Percentiles rank a stretch among this genome's conserved stretches.
phyloP scores from a whole-genome alignment of 352 stramenopile genomes.

The Blastocystis sp. region DNA sequence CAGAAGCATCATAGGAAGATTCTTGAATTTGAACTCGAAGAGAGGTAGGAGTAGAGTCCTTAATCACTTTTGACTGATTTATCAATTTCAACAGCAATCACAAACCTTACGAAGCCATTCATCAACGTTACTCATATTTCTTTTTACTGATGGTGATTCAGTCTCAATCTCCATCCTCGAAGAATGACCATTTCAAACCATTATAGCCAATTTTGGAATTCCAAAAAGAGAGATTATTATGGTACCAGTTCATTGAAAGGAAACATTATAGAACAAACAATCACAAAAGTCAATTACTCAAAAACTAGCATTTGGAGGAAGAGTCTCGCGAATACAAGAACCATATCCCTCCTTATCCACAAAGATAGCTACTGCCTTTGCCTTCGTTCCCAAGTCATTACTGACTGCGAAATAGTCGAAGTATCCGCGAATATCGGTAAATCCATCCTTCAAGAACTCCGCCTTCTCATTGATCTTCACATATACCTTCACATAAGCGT shows the following conservation, averaged over 20 bases:
- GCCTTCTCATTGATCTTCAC: conserved; percentile 64
- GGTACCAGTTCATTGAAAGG: too few relatives aligned
- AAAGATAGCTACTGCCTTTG: conserved; percentile 45
- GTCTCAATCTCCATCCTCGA: conserved; percentile 50
- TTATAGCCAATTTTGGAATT: too few relatives aligned
- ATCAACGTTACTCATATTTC: conserved; percentile 37
- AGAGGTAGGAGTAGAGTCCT: not conserved
- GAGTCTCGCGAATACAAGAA: conserved; percentile 14
- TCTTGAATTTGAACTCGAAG: conserved; percentile 1
- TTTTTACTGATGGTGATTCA: conserved; percentile 33
- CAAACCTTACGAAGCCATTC: conserved; percentile 32
- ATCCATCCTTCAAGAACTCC: conserved; percentile 76
- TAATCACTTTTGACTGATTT: conserved; percentile 16
- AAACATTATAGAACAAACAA: too few relatives aligned
- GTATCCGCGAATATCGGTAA: conserved; percentile 72
- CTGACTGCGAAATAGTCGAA: conserved; percentile 70
- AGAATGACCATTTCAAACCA: not conserved
- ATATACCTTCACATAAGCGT: conserved; percentile 74
- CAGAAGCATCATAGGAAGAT: conserved; percentile 32
- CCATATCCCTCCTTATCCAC: conserved; percentile 43
- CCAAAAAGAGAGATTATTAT: too few relatives aligned
- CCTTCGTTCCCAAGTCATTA: not conserved
- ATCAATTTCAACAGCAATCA: not conserved
- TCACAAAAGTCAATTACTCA: too few relatives aligned
- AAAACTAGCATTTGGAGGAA: not conserved